A percentile compares a stretch with the other conserved stretches of the same genome.
phyloP scores from a whole-genome alignment of 2,329 filamentous ascomycete species.

The Ascochyta fabae region DNA sequence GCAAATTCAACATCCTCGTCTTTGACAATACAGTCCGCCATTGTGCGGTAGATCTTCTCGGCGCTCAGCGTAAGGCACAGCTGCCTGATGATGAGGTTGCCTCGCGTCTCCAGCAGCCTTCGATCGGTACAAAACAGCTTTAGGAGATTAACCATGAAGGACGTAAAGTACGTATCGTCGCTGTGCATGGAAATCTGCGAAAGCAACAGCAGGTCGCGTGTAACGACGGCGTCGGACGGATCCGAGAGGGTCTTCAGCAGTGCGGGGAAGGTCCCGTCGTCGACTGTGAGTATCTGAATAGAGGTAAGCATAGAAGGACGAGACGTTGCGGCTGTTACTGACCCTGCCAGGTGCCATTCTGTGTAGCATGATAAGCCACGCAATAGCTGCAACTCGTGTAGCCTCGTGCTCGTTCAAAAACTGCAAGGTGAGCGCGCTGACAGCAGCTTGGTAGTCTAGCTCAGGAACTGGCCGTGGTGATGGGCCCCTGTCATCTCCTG shows the following conservation, averaged over 20 bases:
- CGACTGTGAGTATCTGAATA: slow-evolving; percentile 74
- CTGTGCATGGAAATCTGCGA: slow-evolving; percentile 97
- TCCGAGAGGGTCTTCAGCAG: slow-evolving; percentile 95
- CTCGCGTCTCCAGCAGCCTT: slow-evolving; percentile 85
- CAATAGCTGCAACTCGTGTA: slow-evolving; percentile 89
- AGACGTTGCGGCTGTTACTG: slow-evolving; percentile 6
- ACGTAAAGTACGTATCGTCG: slow-evolving; percentile 95
- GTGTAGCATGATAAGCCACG: slow-evolving; percentile 98
- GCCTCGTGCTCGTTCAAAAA: slow-evolving; percentile 98
- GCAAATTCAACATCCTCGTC: slow-evolving; percentile 99
- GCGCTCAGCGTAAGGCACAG: slow-evolving; percentile 91
- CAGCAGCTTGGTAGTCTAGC: slow-evolving; percentile 94
- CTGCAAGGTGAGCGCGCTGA: slow-evolving; percentile 88
- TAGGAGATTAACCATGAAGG: slow-evolving; percentile 96
- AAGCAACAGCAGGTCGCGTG: slow-evolving; percentile 87
- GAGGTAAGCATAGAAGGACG: slow-evolving; percentile 13
- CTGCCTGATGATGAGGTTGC: slow-evolving; percentile 95
- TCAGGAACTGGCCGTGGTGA: slow-evolving; percentile 62
- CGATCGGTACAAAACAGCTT: slow-evolving; percentile 96
- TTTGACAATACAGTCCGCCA: slow-evolving; percentile 95
- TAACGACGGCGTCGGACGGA: slow-evolving; percentile 93
- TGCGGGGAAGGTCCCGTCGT: slow-evolving; percentile 95
- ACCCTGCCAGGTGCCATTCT: slow-evolving; percentile 93
- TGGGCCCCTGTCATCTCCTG: slow-evolving; percentile 54
- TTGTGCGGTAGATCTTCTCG: slow-evolving; percentile 91